phyloP scores from a whole-genome alignment of 140 eudicot species.

The Eryngium alpinum region DNA sequence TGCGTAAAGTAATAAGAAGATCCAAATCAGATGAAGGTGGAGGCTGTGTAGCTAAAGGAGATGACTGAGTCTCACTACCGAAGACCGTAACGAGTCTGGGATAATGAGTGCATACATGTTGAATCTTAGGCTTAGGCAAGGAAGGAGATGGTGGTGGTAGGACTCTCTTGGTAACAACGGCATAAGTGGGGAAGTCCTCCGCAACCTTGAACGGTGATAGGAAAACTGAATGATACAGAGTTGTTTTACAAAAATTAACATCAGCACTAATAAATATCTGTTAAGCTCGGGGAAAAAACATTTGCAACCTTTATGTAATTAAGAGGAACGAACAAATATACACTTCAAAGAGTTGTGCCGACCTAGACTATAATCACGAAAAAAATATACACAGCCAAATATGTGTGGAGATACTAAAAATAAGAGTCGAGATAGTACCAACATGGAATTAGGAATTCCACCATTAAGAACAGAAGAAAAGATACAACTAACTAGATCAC shows the following conservation, averaged over 20 bases:
- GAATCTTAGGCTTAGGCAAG: no score
- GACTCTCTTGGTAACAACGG: background rate
- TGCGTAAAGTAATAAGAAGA: background rate
- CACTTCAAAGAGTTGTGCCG: background rate
- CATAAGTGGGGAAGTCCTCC: background rate
- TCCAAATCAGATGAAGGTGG: no score
- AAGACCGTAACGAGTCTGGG: background rate
- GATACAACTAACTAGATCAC: background rate
- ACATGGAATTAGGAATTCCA: background rate
- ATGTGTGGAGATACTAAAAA: background rate
- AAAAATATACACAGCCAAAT: background rate
- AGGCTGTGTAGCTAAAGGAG: background rate
- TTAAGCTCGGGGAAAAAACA: background rate
- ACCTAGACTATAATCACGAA: background rate
- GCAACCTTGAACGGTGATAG: background rate
- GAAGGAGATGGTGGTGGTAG: background rate
- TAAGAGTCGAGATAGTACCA: background rate
- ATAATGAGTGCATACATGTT: background rate
- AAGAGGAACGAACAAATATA: background rate
- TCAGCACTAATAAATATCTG: background rate
- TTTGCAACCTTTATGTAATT: background rate
- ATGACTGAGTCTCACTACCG: background rate
- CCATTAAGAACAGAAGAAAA: background rate
- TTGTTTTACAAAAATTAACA: background rate
- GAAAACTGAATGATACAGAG: background rate